Evolutionary conservation across 73 alveolate species (phyloP).

Genomic region (Blepharisma japonicum): DNA sequence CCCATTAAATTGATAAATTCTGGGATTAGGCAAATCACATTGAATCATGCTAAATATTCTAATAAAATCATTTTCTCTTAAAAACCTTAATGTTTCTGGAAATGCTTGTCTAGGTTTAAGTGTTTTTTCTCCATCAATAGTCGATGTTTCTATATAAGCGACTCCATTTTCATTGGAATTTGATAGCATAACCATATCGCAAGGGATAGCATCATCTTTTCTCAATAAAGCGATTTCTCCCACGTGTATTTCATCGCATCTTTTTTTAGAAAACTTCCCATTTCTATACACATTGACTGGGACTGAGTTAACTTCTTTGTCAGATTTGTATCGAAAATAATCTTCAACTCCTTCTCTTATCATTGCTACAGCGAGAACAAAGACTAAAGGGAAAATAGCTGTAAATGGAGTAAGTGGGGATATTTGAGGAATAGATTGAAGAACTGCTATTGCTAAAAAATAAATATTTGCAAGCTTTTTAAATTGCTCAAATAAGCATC

Average conservation of each 20-base stretch:
- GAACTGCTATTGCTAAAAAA: conserved; percentile 55
- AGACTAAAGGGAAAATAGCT: conserved; percentile 57
- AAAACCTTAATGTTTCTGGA: conserved; percentile 28
- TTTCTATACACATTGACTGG: conserved; percentile 39
- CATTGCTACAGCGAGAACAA: conserved; percentile 70
- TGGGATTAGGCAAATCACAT: conserved; percentile 25
- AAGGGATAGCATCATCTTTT: conserved; percentile 81
- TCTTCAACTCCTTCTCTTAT: conserved; percentile 91
- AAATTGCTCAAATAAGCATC: conserved; percentile 62
- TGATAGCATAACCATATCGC: conserved; percentile 88
- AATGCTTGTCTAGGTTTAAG: conserved; percentile 73
- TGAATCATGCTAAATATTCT: neutral
- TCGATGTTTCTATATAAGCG: conserved; percentile 91
- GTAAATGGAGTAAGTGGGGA: conserved; percentile 68
- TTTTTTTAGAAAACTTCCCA: conserved; percentile 28
- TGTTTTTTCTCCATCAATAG: conserved; percentile 98
- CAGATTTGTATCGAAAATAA: conserved; percentile 63
- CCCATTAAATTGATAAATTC: conserved; percentile 7
- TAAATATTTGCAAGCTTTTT: conserved; percentile 74
- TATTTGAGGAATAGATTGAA: conserved; percentile 74
- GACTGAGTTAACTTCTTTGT: conserved; percentile 32
- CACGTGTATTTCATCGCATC: conserved; percentile 45
- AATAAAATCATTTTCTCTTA: neutral
- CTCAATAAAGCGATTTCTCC: conserved; percentile 48
- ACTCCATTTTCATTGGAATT: conserved; percentile 83